Evolutionary conservation across 345 rosid species (phyloP).

Genomic region (Cardiospermum halicacabum): DNA sequence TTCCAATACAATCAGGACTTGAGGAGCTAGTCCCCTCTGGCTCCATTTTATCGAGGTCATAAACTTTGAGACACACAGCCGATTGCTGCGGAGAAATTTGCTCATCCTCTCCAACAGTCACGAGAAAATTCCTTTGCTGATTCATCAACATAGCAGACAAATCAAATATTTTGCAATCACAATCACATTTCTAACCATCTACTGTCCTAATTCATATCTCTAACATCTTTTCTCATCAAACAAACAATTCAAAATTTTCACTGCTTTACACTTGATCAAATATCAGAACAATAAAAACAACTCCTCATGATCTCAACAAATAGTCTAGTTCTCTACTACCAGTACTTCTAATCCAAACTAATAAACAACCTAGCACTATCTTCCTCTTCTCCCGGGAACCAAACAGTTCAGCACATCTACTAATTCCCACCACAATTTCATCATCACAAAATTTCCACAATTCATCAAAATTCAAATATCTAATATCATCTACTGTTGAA

Average conservation of each 20-base stretch:
- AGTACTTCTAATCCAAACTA: no score
- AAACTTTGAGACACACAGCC: constrained; percentile 81
- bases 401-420: no score
- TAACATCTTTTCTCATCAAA: constrained; percentile 1
- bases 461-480: no score
- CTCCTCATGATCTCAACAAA: no score
- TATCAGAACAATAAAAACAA: no score
- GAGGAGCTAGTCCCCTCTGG: constrained; percentile 73
- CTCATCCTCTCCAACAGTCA: constrained; percentile 89
- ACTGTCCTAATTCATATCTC: not conserved
- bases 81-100: constrained; percentile 76
- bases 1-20: constrained; percentile 82
- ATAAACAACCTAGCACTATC: no score
- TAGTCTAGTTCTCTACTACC: no score
- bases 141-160: constrained; percentile 4
- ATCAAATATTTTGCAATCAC: not conserved
- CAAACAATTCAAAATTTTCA: constrained; percentile 1
- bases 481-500: no score
- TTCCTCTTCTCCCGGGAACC: no score
- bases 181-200: not conserved
- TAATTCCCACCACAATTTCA: no score
- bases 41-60: constrained; percentile 85
- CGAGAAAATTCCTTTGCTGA: constrained; percentile 91
- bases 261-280: not conserved
- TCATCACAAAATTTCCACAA: no score